Percentiles rank a stretch among this genome's conserved stretches.
phyloP scores from a whole-genome alignment of 768 basidiomycete genomes.

The Fomitopsis serialis region DNA sequence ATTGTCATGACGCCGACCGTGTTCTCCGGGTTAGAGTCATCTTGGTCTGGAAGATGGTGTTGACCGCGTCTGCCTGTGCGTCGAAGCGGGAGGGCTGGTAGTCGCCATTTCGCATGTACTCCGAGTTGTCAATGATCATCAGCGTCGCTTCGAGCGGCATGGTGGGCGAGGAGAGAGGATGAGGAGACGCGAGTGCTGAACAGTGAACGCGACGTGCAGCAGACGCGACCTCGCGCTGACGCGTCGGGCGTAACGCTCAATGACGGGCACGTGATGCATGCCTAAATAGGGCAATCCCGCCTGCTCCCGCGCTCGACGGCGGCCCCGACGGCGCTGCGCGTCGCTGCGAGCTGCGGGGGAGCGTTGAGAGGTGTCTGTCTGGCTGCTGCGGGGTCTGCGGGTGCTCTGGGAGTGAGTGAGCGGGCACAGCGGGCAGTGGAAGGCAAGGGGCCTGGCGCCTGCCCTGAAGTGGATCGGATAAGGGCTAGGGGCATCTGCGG shows the following conservation, averaged over 20 bases:
- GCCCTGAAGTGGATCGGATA: slow-evolving; percentile 28
- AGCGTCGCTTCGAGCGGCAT: slow-evolving; percentile 99
- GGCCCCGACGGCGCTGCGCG: not conserved
- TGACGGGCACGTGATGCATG: slow-evolving; percentile 5
- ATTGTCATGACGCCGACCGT: slow-evolving; percentile 98
- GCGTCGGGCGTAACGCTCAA: slow-evolving; percentile 11
- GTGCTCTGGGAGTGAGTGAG: not conserved
- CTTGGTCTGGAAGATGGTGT: slow-evolving; percentile 86
- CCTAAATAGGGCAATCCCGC: not conserved
- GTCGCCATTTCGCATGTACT: slow-evolving; percentile 95
- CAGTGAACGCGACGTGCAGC: slow-evolving; percentile 8
- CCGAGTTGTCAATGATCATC: slow-evolving; percentile 96
- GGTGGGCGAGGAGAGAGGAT: slow-evolving; percentile 22
- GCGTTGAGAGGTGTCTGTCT: not conserved
- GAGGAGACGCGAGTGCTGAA: not conserved
- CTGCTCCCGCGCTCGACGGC: not conserved
- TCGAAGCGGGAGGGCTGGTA: slow-evolving; percentile 83
- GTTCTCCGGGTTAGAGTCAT: slow-evolving; percentile 96
- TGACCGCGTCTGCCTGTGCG: slow-evolving; percentile 90
- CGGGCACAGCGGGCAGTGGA: not conserved
- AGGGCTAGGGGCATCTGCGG: slow-evolving; percentile 13
- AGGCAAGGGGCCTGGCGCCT: slow-evolving; percentile 8
- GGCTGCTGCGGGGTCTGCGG: not conserved
- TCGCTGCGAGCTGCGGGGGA: not conserved
- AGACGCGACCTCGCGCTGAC: slow-evolving; percentile 11